Percentiles rank a stretch among this genome's conserved stretches.
Conservation (phyloP, 2,329 filamentous ascomycete species). For the Ceratocystis harringtonii region DNA sequence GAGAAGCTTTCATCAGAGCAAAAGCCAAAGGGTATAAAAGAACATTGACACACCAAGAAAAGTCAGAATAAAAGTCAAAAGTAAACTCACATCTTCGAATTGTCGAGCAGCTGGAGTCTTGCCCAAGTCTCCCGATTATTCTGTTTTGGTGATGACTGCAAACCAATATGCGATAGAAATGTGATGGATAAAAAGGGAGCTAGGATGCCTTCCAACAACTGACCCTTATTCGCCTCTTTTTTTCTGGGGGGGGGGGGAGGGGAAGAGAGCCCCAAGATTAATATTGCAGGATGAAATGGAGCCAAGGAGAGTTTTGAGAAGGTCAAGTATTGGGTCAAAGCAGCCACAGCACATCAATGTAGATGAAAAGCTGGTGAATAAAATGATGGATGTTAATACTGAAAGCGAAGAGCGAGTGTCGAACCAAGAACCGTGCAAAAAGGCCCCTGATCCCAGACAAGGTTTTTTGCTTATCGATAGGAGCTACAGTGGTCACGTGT, state of each 20-base stretch:
- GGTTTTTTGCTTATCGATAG: background rate
- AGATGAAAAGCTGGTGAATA: no score
- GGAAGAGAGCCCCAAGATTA: no score
- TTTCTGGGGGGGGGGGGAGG: background rate
- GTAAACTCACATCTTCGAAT: background rate
- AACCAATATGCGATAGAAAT: slow-evolving; percentile 3
- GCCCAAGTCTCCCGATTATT: background rate
- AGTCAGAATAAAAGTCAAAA: background rate
- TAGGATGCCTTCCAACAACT: background rate
- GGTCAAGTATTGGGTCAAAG: background rate
- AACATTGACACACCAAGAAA: background rate
- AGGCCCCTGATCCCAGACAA: background rate
- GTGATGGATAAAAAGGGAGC: slow-evolving; percentile 3
- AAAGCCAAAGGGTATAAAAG: background rate
- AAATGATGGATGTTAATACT: no score
- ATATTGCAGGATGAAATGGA: background rate
- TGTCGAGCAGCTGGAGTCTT: background rate
- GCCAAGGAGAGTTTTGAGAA: background rate
- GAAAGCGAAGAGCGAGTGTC: no score
- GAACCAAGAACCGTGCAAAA: background rate
- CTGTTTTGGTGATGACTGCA: background rate
- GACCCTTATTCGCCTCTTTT: background rate
- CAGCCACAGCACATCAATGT: no score
- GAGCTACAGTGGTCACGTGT: background rate
- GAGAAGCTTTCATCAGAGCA: background rate